A percentile compares a stretch with the other conserved stretches of the same genome.
phyloP scores from a whole-genome alignment of 176 grass and related monocot species.

The Triticum dicoccoides region DNA sequence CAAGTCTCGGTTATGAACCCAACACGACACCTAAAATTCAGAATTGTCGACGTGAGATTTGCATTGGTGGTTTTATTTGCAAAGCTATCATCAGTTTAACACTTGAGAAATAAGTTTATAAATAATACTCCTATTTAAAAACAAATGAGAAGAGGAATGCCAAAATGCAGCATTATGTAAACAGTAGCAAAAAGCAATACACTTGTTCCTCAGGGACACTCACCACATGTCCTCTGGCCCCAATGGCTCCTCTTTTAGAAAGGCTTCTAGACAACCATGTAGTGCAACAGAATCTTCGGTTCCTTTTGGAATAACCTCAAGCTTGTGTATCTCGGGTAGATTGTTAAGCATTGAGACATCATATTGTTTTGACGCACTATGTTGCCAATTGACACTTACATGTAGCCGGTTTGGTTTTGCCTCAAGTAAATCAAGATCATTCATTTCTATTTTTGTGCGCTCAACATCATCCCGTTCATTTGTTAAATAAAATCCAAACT shows the following conservation, averaged over 20 bases:
- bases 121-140: conserved; percentile 7
- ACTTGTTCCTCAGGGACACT: conserved; percentile 34
- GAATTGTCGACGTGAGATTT: not conserved
- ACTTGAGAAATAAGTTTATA: not conserved
- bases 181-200: conserved; percentile 40
- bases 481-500: conserved; percentile 70
- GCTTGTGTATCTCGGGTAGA: conserved; percentile 78
- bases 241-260: conserved; percentile 84
- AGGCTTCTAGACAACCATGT: conserved; percentile 82
- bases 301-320: conserved; percentile 60
- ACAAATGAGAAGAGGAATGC: conserved; percentile 9
- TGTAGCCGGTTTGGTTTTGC: conserved; percentile 47
- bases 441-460: conserved; percentile 60
- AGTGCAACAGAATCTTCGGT: conserved; percentile 63
- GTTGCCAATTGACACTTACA: conserved; percentile 65
- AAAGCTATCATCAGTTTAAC: not conserved
- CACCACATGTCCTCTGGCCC: conserved; percentile 94
- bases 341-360: conserved; percentile 42
- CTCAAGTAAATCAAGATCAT: conserved; percentile 35
- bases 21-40: conserved; percentile 23
- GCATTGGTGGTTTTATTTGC: not conserved
- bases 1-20: conserved; percentile 15
- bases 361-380: conserved; percentile 27
- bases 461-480: conserved; percentile 54
- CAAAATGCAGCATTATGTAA: conserved; percentile 4